These are phyloP conservation scores for Saccharomyces pastorianus DNA, from an alignment of 1,139 yeast genomes.

Conservation along the genomic window DNA sequence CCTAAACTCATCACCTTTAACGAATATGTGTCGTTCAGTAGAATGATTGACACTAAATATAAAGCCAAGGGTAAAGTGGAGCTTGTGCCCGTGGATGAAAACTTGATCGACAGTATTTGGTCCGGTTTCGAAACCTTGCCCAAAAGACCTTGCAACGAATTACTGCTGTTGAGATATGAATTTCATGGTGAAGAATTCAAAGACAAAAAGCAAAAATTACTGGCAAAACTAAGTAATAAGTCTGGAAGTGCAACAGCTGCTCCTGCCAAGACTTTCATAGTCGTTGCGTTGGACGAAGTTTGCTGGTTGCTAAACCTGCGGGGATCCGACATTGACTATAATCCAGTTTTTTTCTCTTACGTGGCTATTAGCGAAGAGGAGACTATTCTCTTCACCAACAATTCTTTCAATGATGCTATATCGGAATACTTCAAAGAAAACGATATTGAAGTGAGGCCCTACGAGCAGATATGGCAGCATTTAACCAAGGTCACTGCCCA, in stretches of 20 bases:
- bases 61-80: constrained; percentile 38
- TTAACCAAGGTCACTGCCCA: constrained; percentile 29
- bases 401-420: constrained; percentile 29
- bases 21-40: constrained; percentile 34
- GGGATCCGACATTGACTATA: constrained; percentile 77
- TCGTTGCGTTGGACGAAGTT: constrained; percentile 78
- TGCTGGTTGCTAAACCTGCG: constrained; percentile 89
- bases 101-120: constrained; percentile 79
- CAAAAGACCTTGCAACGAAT: constrained; percentile 36
- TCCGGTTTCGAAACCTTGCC: constrained; percentile 43
- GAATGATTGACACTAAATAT: constrained; percentile 27
- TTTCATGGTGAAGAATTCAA: constrained; percentile 43
- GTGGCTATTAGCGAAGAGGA: constrained; percentile 49
- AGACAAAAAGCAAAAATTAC: constrained; percentile 34
- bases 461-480: constrained; percentile 50
- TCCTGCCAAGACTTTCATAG: constrained; percentile 36
- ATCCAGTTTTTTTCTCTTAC: constrained; percentile 86
- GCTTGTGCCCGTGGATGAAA: constrained; percentile 56
- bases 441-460: constrained; percentile 44
- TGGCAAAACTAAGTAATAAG: constrained; percentile 32
- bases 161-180: constrained; percentile 39
- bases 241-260: constrained; percentile 24
- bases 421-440: constrained; percentile 27
- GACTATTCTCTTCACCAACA: constrained; percentile 57
- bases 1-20: constrained; percentile 61